Evolutionary conservation across 179 eudicot genomes (phyloP).

Genomic region (Beta macrorhiza): DNA sequence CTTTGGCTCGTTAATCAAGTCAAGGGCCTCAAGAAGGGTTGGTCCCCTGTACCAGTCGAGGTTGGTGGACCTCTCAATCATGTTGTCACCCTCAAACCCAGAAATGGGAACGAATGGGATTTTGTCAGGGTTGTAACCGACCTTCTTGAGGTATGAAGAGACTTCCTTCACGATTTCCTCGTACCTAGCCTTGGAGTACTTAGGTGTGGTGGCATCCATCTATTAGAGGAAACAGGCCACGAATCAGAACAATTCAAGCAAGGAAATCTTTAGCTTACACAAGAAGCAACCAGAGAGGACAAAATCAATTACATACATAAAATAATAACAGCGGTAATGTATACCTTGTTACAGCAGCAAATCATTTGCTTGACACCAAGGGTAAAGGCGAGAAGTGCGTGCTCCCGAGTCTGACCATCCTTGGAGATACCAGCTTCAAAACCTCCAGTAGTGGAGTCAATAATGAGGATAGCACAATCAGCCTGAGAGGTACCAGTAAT

Average conservation of each 20-base stretch:
- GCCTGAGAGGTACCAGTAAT: constrained; percentile 54
- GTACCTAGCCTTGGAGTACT: constrained; percentile 41
- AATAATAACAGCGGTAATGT: neutral
- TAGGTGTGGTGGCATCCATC: constrained; percentile 46
- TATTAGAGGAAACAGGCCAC: neutral
- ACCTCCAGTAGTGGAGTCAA: constrained; percentile 50
- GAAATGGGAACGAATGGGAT: constrained; percentile 36
- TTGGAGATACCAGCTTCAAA: constrained; percentile 42
- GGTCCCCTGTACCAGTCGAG: constrained; percentile 48
- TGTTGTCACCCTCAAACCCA: constrained; percentile 42
- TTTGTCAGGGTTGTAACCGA: constrained; percentile 42
- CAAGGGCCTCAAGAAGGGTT: constrained; percentile 37
- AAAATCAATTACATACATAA: neutral
- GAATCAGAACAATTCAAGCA: neutral
- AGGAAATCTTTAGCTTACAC: too few species aligned
- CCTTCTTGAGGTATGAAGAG: constrained; percentile 43
- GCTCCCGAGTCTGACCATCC: constrained; percentile 41
- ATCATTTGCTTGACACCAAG: constrained; percentile 40
- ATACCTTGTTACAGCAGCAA: constrained; percentile 39
- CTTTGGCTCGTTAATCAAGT: constrained; percentile 32
- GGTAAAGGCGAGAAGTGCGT: constrained; percentile 36
- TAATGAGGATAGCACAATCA: constrained; percentile 48
- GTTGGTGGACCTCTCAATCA: constrained; percentile 46
- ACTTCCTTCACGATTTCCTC: constrained; percentile 44
- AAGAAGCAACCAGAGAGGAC: neutral